Conservation (phyloP, 139 green algal species). For the Klebsormidium nitens region DNA sequence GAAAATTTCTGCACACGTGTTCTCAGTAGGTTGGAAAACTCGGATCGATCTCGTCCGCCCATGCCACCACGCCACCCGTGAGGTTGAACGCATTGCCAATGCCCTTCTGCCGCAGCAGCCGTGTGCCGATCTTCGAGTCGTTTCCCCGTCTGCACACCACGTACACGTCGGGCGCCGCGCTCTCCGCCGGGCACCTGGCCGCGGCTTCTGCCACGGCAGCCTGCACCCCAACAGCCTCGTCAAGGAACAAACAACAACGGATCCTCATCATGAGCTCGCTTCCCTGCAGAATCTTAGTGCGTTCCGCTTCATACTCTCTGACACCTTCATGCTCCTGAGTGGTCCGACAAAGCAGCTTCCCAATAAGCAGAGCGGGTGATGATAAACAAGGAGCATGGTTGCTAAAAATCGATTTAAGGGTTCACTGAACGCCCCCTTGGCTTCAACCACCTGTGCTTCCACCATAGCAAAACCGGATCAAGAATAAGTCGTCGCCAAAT, state of each 20-base stretch:
- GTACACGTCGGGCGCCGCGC: constrained; percentile 41
- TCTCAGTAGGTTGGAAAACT: constrained; percentile 47
- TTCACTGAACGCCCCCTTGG: no score
- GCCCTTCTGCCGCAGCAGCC: constrained; percentile 54
- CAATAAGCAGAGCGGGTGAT: background rate
- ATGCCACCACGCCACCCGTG: constrained; percentile 71
- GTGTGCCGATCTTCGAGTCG: constrained; percentile 81
- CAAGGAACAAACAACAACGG: background rate
- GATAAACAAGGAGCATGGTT: background rate
- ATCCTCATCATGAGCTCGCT: background rate
- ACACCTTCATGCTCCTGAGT: no score
- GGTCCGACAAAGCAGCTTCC: background rate
- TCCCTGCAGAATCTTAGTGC: background rate
- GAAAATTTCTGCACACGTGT: no score
- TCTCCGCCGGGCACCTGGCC: background rate
- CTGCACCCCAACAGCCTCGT: background rate
- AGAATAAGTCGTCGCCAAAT: background rate
- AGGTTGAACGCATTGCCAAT: constrained; percentile 63
- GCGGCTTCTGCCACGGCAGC: background rate
- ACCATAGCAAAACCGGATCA: background rate
- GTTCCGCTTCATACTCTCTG: background rate
- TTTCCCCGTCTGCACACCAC: constrained; percentile 90
- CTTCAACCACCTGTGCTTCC: background rate
- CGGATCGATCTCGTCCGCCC: constrained; percentile 56
- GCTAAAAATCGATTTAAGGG: no score